phyloP scores from a whole-genome alignment of 2,329 filamentous ascomycete genomes.

The Fusarium clavum region DNA sequence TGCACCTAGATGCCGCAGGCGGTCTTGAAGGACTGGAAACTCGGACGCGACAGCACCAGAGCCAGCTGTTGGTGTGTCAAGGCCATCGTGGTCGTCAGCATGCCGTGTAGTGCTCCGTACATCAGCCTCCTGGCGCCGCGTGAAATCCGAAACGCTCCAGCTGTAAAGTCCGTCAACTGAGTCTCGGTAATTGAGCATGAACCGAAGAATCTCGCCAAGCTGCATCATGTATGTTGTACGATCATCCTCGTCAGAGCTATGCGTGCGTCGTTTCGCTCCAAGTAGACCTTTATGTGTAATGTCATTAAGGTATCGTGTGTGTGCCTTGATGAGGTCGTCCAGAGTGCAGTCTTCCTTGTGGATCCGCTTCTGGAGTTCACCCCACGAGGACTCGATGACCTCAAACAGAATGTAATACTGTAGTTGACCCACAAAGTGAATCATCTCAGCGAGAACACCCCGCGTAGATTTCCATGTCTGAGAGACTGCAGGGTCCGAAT shows the following conservation, averaged over 20 bases:
- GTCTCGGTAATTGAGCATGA: constrained; percentile 94
- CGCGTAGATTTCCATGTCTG: constrained; percentile 91
- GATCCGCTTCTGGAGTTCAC: constrained; percentile 84
- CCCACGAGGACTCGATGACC: constrained; percentile 97
- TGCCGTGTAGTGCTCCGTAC: constrained; percentile 74
- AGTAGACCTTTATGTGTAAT: constrained; percentile 97
- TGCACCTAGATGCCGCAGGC: constrained; percentile 76
- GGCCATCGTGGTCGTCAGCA: constrained; percentile 42
- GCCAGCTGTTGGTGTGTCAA: constrained; percentile 43
- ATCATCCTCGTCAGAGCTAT: constrained; percentile 70
- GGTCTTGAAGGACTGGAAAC: constrained; percentile 79
- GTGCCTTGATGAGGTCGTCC: constrained; percentile 93
- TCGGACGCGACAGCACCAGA: constrained; percentile 70
- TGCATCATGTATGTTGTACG: constrained; percentile 85
- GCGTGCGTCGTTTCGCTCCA: constrained; percentile 70
- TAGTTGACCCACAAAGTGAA: constrained; percentile 95
- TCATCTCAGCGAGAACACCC: constrained; percentile 94
- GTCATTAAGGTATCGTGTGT: constrained; percentile 88
- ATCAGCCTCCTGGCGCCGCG: constrained; percentile 84
- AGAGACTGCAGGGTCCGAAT: constrained; percentile 74
- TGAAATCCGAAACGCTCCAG: constrained; percentile 95
- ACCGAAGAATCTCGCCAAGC: constrained; percentile 89
- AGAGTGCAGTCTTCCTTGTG: constrained; percentile 88
- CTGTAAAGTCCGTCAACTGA: constrained; percentile 94
- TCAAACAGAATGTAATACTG: constrained; percentile 99